Percentiles rank a stretch among this genome's conserved stretches.
These are phyloP conservation scores for Clavulina sp. DNA, from an alignment of 768 basidiomycete genomes.

Conservation along the genomic window DNA sequence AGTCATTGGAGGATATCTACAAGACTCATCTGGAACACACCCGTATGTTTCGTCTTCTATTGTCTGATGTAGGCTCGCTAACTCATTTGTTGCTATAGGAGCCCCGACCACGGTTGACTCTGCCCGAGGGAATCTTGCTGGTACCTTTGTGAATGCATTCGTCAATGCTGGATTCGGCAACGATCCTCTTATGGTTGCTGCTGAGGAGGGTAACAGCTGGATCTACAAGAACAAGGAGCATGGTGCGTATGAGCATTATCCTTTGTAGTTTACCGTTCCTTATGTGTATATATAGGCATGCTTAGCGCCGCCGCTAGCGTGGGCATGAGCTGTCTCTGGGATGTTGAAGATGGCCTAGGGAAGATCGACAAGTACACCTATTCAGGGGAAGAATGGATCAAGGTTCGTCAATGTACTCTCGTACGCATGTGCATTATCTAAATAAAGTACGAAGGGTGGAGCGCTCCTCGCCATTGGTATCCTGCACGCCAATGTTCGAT, in stretches of 20 bases:
- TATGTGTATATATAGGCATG: slow-evolving; percentile 42
- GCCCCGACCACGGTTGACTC: slow-evolving; percentile 73
- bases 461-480: slow-evolving; percentile 90
- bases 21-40: slow-evolving; percentile 90
- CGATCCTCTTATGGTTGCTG: slow-evolving; percentile 95
- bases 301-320: slow-evolving; percentile 90
- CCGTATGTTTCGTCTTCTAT: slow-evolving; percentile 26
- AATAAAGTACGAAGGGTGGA: slow-evolving; percentile 39
- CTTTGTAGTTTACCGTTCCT: background rate
- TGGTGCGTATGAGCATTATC: slow-evolving; percentile 30
- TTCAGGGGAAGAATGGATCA: slow-evolving; percentile 90
- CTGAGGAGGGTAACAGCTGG: slow-evolving; percentile 93
- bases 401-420: slow-evolving; percentile 27
- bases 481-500: slow-evolving; percentile 72
- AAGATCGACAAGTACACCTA: slow-evolving; percentile 98
- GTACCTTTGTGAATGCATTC: slow-evolving; percentile 96
- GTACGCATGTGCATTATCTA: background rate
- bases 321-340: slow-evolving; percentile 87
- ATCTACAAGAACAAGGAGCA: slow-evolving; percentile 99
- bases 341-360: slow-evolving; percentile 81
- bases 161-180: slow-evolving; percentile 98
- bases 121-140: slow-evolving; percentile 83
- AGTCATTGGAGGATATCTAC: slow-evolving; percentile 92
- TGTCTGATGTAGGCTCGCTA: background rate
- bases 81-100: slow-evolving; percentile 23